phyloP scores from a whole-genome alignment of 2,329 filamentous ascomycete species.

The Epicoccum sorghinum region DNA sequence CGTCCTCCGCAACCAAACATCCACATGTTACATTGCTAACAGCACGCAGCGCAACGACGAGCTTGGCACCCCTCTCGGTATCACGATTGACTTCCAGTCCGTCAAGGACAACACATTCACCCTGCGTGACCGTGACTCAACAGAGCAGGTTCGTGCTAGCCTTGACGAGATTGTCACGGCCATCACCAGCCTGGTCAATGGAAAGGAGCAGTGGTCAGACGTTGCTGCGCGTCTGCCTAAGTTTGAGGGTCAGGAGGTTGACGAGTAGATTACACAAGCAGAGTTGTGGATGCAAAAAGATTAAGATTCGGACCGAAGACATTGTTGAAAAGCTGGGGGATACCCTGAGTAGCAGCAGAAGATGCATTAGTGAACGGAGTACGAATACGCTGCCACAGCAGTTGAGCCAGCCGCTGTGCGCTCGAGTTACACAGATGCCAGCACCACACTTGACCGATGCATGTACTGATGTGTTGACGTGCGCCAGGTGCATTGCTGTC shows the following conservation, averaged over 20 bases:
- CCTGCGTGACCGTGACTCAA: slow-evolving; percentile 84
- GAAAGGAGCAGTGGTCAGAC: slow-evolving; percentile 71
- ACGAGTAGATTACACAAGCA: slow-evolving; percentile 17
- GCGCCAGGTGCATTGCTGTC: slow-evolving; percentile 1
- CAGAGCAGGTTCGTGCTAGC: slow-evolving; percentile 84
- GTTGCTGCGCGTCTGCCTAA: slow-evolving; percentile 78
- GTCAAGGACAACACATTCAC: slow-evolving; percentile 86
- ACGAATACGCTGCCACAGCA: not conserved
- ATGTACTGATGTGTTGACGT: not conserved
- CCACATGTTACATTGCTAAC: slow-evolving; percentile 22
- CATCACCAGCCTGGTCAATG: slow-evolving; percentile 67
- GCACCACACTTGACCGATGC: slow-evolving; percentile 3
- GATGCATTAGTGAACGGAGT: slow-evolving; percentile 4
- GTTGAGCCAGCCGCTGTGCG: slow-evolving; percentile 1
- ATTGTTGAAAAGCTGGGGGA: slow-evolving; percentile 3
- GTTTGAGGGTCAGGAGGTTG: slow-evolving; percentile 65
- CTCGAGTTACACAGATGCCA: slow-evolving; percentile 10
- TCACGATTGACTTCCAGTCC: slow-evolving; percentile 96
- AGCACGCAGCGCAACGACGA: slow-evolving; percentile 78
- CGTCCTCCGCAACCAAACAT: no score
- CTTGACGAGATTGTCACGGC: slow-evolving; percentile 81
- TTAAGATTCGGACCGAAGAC: slow-evolving; percentile 2
- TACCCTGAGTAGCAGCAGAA: slow-evolving; percentile 6
- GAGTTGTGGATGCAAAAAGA: not conserved
- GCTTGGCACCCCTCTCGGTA: slow-evolving; percentile 89